Conservation (phyloP, 169 alveolate genomes). For the Amoebophrya sp. region DNA sequence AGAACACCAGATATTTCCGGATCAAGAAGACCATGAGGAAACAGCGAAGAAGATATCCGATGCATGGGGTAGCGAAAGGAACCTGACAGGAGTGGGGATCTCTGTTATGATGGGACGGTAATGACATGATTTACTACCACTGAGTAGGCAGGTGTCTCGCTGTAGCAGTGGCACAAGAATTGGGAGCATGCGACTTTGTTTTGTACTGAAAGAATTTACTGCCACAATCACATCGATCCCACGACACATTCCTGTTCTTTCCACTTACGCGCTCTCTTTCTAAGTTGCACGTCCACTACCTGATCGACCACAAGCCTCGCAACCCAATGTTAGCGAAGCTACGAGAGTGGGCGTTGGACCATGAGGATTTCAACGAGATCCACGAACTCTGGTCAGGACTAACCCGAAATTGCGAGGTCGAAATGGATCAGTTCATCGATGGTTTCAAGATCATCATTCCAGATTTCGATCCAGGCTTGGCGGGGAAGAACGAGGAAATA, state of each 20-base stretch:
- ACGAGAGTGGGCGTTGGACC: slow-evolving; percentile 11
- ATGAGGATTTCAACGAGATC: slow-evolving; percentile 15
- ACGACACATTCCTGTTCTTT: too few relatives aligned
- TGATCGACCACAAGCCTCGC: background rate
- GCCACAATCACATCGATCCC: too few relatives aligned
- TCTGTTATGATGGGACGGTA: too few relatives aligned
- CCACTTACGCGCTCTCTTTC: too few relatives aligned
- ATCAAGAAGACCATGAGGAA: background rate
- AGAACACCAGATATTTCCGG: background rate
- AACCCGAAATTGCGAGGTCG: background rate
- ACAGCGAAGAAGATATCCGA: background rate
- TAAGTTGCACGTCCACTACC: background rate
- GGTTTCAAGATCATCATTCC: background rate
- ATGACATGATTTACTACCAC: too few relatives aligned
- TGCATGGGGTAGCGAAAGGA: background rate
- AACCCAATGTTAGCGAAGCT: background rate
- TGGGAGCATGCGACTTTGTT: too few relatives aligned
- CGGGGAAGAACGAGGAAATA: background rate
- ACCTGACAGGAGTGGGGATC: background rate
- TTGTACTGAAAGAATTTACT: too few relatives aligned
- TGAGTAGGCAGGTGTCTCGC: too few relatives aligned
- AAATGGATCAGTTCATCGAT: background rate
- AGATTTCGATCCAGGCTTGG: background rate
- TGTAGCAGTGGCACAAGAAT: too few relatives aligned
- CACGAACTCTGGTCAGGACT: background rate